phyloP scores from a whole-genome alignment of 768 basidiomycete species.

The Porphyrellus cyaneotinctus region DNA sequence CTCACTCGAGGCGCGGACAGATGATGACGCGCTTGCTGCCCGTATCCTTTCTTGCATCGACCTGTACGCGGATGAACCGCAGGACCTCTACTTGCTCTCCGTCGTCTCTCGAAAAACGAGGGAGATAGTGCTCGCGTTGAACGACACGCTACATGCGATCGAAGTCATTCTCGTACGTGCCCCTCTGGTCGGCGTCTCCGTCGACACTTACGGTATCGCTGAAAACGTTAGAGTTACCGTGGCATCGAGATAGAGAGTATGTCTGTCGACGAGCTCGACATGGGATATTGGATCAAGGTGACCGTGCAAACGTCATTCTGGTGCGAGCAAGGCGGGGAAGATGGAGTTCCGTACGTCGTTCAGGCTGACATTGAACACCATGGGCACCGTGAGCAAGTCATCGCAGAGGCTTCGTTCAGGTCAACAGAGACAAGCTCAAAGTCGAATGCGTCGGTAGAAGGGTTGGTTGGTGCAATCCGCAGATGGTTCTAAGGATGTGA shows the following conservation, averaged over 20 bases:
- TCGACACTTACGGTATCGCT: background rate
- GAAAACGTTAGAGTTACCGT: background rate
- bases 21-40: constrained; percentile 2
- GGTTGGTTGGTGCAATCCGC: no score
- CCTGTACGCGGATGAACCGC: background rate
- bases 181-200: background rate
- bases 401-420: background rate
- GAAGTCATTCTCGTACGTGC: constrained; percentile 11
- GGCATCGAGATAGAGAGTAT: constrained; percentile 1
- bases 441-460: no score
- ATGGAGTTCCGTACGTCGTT: background rate
- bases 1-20: background rate
- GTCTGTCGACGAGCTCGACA: constrained; percentile 9
- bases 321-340: background rate
- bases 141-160: background rate
- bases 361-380: background rate
- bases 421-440: no score
- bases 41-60: constrained; percentile 11
- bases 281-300: constrained; percentile 18
- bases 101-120: constrained; percentile 2
- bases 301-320: background rate
- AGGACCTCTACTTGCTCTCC: constrained; percentile 14
- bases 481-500: no score
- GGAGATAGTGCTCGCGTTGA: background rate
- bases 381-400: background rate